Conservation (phyloP, 2,329 filamentous ascomycete species). For the Fusarium penzigii region DNA sequence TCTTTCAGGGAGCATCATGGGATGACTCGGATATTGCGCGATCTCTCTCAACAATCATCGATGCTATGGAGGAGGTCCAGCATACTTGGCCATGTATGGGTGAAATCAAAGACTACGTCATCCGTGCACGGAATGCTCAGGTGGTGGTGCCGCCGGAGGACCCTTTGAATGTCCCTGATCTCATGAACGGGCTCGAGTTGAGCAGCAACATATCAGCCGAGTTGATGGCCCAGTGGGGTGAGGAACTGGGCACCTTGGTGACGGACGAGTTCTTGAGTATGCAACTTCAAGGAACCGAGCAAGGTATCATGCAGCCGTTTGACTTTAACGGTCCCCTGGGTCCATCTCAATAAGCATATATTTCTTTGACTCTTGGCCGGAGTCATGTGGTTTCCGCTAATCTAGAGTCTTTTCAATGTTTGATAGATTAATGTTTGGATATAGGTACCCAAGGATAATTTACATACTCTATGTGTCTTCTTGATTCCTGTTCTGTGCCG, state of each 20-base stretch:
- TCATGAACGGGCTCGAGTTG: constrained; percentile 36
- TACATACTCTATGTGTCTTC: too few relatives aligned
- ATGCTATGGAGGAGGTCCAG: constrained; percentile 54
- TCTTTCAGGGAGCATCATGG: constrained; percentile 41
- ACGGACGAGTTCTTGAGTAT: constrained; percentile 38
- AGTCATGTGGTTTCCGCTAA: background rate
- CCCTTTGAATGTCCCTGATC: constrained; percentile 33
- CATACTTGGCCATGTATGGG: constrained; percentile 48
- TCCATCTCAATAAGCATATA: background rate
- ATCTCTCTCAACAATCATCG: constrained; percentile 49
- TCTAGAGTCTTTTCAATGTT: background rate
- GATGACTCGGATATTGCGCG: constrained; percentile 48
- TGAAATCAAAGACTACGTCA: constrained; percentile 41
- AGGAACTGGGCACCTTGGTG: constrained; percentile 36
- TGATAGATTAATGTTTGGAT: too few relatives aligned
- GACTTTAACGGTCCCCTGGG: constrained; percentile 32
- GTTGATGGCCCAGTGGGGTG: constrained; percentile 31
- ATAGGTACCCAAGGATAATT: too few relatives aligned
- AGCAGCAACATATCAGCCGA: constrained; percentile 23
- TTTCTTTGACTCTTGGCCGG: background rate
- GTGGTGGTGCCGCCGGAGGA: constrained; percentile 34
- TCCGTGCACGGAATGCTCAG: constrained; percentile 33
- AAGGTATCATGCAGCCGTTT: constrained; percentile 29
- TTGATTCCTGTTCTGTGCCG: too few relatives aligned
- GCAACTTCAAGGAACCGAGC: constrained; percentile 31